Evolutionary conservation across 139 green algal genomes (phyloP).

Genomic region (Coelastrella sp.): DNA sequence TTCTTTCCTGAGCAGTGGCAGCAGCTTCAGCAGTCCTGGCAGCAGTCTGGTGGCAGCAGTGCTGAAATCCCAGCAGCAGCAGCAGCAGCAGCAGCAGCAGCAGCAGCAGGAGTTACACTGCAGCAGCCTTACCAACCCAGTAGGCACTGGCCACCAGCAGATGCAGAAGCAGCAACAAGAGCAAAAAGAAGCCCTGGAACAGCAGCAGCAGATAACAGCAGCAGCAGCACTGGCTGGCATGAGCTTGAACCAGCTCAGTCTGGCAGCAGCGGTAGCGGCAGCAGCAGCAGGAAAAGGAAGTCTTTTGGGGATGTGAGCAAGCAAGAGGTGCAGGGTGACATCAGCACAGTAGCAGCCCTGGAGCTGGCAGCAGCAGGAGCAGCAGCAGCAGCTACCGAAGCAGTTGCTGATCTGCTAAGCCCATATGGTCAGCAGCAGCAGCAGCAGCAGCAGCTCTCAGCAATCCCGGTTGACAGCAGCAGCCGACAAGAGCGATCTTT

Average conservation of each 20-base stretch:
- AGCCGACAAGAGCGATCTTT: background rate
- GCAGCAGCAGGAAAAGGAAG: constrained; percentile 2
- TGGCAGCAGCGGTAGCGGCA: constrained; percentile 19
- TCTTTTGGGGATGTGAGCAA: too few species aligned
- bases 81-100: background rate
- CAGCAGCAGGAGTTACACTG: too few species aligned
- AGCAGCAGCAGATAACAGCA: background rate
- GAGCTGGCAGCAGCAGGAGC: constrained; percentile 21
- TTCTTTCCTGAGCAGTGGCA: constrained; percentile 19
- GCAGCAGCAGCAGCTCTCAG: constrained; percentile 8
- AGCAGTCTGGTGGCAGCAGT: background rate
- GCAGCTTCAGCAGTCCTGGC: constrained; percentile 1
- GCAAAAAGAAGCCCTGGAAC: background rate
- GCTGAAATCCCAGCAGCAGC: background rate
- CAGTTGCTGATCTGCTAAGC: background rate
- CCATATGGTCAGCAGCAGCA: background rate
- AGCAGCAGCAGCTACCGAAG: constrained; percentile 15
- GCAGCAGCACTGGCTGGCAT: constrained; percentile 3
- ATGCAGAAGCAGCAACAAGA: background rate
- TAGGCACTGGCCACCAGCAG: constrained; percentile 1
- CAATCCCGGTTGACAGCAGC: background rate
- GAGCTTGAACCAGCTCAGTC: background rate
- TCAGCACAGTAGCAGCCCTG: background rate
- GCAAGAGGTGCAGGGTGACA: too few species aligned
- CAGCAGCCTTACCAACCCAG: background rate